Base-by-base conservation (phyloP, 805 yeast species). In the Candida pseudoglaebosa region DNA sequence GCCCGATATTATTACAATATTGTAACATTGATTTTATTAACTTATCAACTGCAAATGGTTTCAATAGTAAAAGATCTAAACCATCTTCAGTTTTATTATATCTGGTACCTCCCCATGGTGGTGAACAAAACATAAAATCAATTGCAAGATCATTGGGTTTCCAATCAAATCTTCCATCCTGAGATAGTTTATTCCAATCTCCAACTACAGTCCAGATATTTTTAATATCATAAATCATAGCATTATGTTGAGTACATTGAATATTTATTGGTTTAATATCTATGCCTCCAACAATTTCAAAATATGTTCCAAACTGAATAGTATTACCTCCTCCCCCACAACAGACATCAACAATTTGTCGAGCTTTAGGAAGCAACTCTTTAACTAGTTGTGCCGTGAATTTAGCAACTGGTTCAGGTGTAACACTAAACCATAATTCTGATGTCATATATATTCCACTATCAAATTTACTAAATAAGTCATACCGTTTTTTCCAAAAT, bases 251-350 rank as follows among this genome's bases (percentile, higher is more conserved):
- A 0, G 90, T 75, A 53, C 95, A 84, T 40, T 71, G 64, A n/a
- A 84, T 56, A 53, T 84, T 83, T 18, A 70, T 71, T 24, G 70
- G 61, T 38, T 78, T 79, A 28, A 65, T 64, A 50, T 87, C 95
- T 1, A 85, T 58, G 2, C 84, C 88, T 24, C 77, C 73, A 1
- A 79, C 82, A 18, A 52, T 48, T 1, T 73, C 71, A 57, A 85
- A 84, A 24, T 54, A 45, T 39, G 66, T 51, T 34, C 90, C 85
- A 56, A 89, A 76, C 48, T 86, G 95, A 16, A 86, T 82, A 1
- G 84, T 65, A 52, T 87, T 87, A 0, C 95, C 95, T 1, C 95
- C 96, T 1, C 89, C 95, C 0, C 96, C 96, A 46, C 91, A 80
- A 49, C 86, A 85, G 2, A 84, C 71, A 52, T 88, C 96, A 10